These are phyloP conservation scores for Candida sphagnicola DNA, from an alignment of 805 yeast species.

Conservation along the genomic window DNA sequence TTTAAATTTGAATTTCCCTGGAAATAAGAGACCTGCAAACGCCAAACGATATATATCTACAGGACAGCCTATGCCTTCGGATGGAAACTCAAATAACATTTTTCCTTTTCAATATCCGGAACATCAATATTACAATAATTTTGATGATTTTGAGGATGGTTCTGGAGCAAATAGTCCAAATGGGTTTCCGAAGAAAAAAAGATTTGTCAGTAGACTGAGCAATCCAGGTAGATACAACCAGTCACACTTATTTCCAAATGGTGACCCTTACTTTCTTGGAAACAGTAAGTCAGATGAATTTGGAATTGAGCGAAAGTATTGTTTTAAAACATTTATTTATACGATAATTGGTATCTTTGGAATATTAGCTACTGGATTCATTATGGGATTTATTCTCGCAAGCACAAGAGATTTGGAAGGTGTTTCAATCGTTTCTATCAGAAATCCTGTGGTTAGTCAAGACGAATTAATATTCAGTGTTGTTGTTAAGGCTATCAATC, in stretches of 20 bases:
- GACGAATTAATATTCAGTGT: slow-evolving; percentile 83
- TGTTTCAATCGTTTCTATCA: slow-evolving; percentile 57
- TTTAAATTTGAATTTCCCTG: slow-evolving; percentile 30
- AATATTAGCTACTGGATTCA: slow-evolving; percentile 68
- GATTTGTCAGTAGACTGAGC: slow-evolving; percentile 3
- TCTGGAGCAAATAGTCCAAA: slow-evolving; percentile 3
- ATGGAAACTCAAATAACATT: slow-evolving; percentile 13
- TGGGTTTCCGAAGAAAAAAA: slow-evolving; percentile 4
- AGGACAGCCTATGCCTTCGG: slow-evolving; percentile 23
- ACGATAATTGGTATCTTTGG: slow-evolving; percentile 43
- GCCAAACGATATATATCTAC: slow-evolving; percentile 34
- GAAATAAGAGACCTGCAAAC: slow-evolving; percentile 13
- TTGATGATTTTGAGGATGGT: slow-evolving; percentile 39
- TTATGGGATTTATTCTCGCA: slow-evolving; percentile 80
- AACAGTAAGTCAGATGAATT: slow-evolving; percentile 21
- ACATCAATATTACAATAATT: slow-evolving; percentile 24
- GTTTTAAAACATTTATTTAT: slow-evolving; percentile 34
- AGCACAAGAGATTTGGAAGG: slow-evolving; percentile 78
- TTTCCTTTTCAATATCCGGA: slow-evolving; percentile 33
- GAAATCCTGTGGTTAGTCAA: slow-evolving; percentile 71
- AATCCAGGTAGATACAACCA: slow-evolving; percentile 10
- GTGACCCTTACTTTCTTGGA: slow-evolving; percentile 24
- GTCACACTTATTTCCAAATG: slow-evolving; percentile 18
- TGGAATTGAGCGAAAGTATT: slow-evolving; percentile 13
- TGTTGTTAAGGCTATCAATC: slow-evolving; percentile 76